A percentile compares a stretch with the other conserved stretches of the same genome.
Conservation (phyloP, 495 filamentous ascomycete species). For the Aspergillus homomorphus region DNA sequence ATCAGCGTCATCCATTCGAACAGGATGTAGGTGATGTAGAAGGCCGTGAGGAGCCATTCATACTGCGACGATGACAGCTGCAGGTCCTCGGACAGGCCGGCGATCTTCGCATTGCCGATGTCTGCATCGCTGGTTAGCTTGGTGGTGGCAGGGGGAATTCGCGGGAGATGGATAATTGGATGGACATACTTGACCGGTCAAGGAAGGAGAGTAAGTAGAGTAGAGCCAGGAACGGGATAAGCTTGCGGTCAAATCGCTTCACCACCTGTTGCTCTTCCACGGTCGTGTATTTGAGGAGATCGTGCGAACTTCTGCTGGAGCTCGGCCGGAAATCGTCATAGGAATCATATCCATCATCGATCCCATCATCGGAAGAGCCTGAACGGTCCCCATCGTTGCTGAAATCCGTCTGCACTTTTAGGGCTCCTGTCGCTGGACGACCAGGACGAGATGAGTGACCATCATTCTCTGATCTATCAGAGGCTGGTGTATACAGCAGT, state of each 20-base stretch:
- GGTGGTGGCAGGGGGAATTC: not conserved
- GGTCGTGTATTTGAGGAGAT: slow-evolving; percentile 53
- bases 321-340: slow-evolving; percentile 29
- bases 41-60: slow-evolving; percentile 65
- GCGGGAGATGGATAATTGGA: not conserved
- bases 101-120: slow-evolving; percentile 76
- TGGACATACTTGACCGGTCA: slow-evolving; percentile 70
- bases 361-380: slow-evolving; percentile 8
- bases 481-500: slow-evolving; percentile 35
- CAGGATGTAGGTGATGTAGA: slow-evolving; percentile 70
- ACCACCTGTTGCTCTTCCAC: slow-evolving; percentile 73
- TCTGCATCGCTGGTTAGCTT: slow-evolving; percentile 42
- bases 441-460: slow-evolving; percentile 17
- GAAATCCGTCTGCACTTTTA: slow-evolving; percentile 41
- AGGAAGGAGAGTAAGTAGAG: slow-evolving; percentile 81
- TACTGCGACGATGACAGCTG: slow-evolving; percentile 53
- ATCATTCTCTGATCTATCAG: slow-evolving; percentile 33
- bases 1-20: slow-evolving; percentile 72
- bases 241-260: slow-evolving; percentile 66
- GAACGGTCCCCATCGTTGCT: slow-evolving; percentile 11
- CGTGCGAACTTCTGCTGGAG: slow-evolving; percentile 11
- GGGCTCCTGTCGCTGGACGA: slow-evolving; percentile 19
- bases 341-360: slow-evolving; percentile 33
- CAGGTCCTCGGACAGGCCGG: slow-evolving; percentile 67
- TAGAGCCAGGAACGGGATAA: slow-evolving; percentile 77